A percentile compares a stretch with the other conserved stretches of the same genome.
These are phyloP conservation scores for Thalassiosira hispida DNA, from an alignment of 352 stramenopile species.

Conservation along the genomic window DNA sequence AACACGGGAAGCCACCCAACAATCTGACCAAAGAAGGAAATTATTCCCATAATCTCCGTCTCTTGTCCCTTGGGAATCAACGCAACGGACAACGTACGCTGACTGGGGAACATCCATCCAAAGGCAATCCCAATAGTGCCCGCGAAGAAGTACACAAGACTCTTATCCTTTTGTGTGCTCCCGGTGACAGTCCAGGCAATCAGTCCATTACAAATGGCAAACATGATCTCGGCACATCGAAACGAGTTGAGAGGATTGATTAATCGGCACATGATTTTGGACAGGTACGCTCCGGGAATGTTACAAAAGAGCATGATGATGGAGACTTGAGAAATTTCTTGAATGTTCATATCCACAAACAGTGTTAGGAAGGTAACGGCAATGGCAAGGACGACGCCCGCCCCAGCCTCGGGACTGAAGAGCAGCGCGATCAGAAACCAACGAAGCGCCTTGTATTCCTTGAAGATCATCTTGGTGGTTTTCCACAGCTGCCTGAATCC, in stretches of 20 bases:
- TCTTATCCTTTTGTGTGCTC: constrained; percentile 33
- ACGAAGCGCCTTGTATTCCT: constrained; percentile 45
- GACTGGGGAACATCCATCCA: constrained; percentile 62
- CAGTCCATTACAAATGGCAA: constrained; percentile 33
- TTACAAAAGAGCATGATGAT: constrained; percentile 55
- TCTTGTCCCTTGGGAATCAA: constrained; percentile 66
- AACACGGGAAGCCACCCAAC: constrained; percentile 52
- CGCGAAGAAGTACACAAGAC: constrained; percentile 40
- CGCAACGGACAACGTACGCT: constrained; percentile 41
- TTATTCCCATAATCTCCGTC: constrained; percentile 64
- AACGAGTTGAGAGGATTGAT: constrained; percentile 60
- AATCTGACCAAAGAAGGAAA: constrained; percentile 56
- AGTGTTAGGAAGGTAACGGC: constrained; percentile 63
- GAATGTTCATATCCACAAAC: constrained; percentile 43
- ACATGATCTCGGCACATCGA: constrained; percentile 34
- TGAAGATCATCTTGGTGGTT: constrained; percentile 46
- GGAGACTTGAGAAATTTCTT: constrained; percentile 50
- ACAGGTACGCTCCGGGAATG: constrained; percentile 49
- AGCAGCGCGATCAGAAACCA: constrained; percentile 63
- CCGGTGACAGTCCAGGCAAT: constrained; percentile 47
- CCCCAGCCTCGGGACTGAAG: constrained; percentile 55
- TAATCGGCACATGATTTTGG: constrained; percentile 50
- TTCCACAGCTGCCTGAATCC: constrained; percentile 51
- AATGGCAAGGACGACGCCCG: constrained; percentile 47
- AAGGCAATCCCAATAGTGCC: constrained; percentile 28